Evolutionary conservation across 352 stramenopile genomes (phyloP), one percentile per base, ranked within the genome.

Genomic region (Phytopythium delawarense): DNA sequence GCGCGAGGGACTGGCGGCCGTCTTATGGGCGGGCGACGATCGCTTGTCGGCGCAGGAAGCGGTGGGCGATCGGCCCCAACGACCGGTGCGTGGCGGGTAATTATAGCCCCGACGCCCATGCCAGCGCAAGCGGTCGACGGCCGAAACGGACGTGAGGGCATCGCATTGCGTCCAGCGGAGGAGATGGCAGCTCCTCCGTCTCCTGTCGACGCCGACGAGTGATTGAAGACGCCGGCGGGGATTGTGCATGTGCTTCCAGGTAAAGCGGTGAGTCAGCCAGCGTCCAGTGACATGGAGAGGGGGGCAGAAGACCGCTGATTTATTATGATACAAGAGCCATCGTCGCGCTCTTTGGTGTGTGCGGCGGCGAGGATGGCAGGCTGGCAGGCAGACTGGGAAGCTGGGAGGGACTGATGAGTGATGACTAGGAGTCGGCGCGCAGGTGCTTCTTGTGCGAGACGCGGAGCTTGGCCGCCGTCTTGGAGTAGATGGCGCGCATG

Each of bases 381-480:
- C 35, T 40, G 35, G 34, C 34, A 39, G 34, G 34, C 34, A 12
- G 34, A 39, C 39, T 25, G 18, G 42, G 20, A 25, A 9, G 42
- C 16, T 56, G 16, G 18, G 18, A 15, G 2, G 35, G 35, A 40
- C 25, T 28, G 25, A 28, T 28, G 25, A 7, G 3, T 11, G 35
- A 40, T 15, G 35, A 15, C 35, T 40, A 40, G 8, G 35, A 11
- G 35, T 40, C 35, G 35, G 35, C 35, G 57, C 72, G 69, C 42
- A 68, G 50, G 46, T 67, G 48, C 57, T 82, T 84, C 57, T 70
- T 78, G 20, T 49, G 40, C n/a, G 72, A 78, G 42, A 84, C 72
- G 21, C 72, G 67, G 57, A 86, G 71, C 63, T 84, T 86, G 60
- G 77, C 77, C 15, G 77, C 66, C 7, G 77, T 86, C 65, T 84